Base-by-base conservation (phyloP, 2,329 filamentous ascomycete genomes). In the Akanthomyces uredinophilus region DNA sequence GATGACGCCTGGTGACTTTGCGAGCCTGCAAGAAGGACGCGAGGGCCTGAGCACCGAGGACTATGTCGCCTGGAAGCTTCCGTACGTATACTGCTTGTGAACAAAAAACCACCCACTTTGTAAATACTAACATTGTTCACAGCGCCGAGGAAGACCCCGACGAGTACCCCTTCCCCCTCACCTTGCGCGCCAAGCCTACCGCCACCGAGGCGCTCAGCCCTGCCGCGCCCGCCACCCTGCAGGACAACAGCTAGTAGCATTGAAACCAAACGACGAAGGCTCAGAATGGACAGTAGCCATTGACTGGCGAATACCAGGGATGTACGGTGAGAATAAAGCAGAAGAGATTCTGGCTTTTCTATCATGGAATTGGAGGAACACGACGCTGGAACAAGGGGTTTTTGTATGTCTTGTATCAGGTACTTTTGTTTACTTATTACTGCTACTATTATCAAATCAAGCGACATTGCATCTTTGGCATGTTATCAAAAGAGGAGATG, bases 1-100 rank as follows among this genome's bases (percentile, higher is more conserved):
- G 92, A 98, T 99, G 95, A 99, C 95, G 1, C 95, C 95, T 8
- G 95, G 95, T 52, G 95, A 99, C 75, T 98, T 98, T 81, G 95
- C 92, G 32, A 96, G 92, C 68, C 80, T 99, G 61, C 95, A 98
- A 77, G 95, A 99, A 77, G 92, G 92, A 50, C 89, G 89, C 49
- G 95, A 99, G 75, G 93, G 94, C 1, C 78, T 99, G 68, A 95
- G 84, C 78, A 98, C 95, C 0, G 95, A 99, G 77, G 95, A 99
- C 73, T 98, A 99, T 75, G 92, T 98, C 71, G 90, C 94, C 37
- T 99, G 95, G 95, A 96, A 96, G 78, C 81, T 98, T 63, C 95
- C 94, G 90, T 98, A 84, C 89, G 93, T 92, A 62, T 2, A 41
- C 35, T 18, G 14, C 14, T 18, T 27, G 27, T 29, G 6, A 29